A percentile compares a stretch with the other conserved stretches of the same genome.
phyloP scores from a whole-genome alignment of 2,329 filamentous ascomycete genomes.

The Trichoderma afroharzianum region DNA sequence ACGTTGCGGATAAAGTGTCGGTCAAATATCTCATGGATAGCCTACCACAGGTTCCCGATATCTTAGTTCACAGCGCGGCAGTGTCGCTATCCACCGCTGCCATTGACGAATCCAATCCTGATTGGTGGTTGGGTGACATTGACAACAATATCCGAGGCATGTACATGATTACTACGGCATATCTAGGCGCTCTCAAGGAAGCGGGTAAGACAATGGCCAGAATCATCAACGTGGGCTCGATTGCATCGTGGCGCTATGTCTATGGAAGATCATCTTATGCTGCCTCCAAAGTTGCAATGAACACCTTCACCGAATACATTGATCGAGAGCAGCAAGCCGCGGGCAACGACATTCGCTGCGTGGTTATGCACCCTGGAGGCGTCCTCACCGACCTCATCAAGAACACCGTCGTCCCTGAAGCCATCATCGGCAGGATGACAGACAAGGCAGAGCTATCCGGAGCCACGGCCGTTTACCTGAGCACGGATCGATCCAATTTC shows the following conservation, averaged over 20 bases:
- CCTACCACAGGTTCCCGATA: not conserved
- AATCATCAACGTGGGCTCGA: constrained; percentile 5
- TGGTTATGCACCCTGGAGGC: not conserved
- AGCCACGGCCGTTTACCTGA: not conserved
- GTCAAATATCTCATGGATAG: not conserved
- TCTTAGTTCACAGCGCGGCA: not conserved
- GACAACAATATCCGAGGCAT: constrained; percentile 7
- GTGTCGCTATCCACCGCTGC: not conserved
- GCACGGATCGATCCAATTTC: not conserved
- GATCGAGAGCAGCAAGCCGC: not conserved
- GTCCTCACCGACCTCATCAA: not conserved
- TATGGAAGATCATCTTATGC: not conserved
- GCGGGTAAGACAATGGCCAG: not conserved
- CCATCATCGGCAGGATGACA: not conserved
- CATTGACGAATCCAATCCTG: not conserved
- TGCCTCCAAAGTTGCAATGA: not conserved
- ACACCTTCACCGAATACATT: not conserved
- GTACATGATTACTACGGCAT: not conserved
- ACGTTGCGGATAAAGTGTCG: not conserved
- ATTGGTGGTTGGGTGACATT: not conserved
- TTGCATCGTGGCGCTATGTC: not conserved
- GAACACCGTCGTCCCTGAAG: not conserved
- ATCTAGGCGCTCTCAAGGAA: not conserved
- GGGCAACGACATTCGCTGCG: not conserved
- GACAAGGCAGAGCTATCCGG: not conserved